These are phyloP conservation scores for Trichoderma brevicompactum DNA, from an alignment of 2,329 filamentous ascomycete species.

Conservation along the genomic window DNA sequence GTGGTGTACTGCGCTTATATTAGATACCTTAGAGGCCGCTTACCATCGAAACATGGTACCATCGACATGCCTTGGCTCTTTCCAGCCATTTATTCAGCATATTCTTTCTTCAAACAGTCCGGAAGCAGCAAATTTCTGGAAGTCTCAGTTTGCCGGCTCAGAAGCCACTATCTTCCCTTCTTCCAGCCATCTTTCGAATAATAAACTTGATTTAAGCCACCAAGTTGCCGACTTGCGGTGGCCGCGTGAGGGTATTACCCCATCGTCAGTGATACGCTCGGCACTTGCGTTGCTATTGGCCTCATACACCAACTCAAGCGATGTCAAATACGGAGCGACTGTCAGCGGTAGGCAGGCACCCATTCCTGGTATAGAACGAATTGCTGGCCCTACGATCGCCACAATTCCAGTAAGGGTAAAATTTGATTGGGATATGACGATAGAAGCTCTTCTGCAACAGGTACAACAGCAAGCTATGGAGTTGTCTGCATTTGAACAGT, in stretches of 20 bases:
- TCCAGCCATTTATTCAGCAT: conserved; percentile 23
- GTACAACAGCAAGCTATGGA: conserved; percentile 36
- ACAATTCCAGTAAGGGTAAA: conserved; percentile 30
- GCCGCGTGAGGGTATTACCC: not conserved
- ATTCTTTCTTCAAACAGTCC: not conserved
- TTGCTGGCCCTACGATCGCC: conserved; percentile 18
- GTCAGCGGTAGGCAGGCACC: conserved; percentile 32
- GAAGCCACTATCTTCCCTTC: conserved; percentile 21
- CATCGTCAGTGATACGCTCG: conserved; percentile 29
- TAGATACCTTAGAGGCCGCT: not conserved
- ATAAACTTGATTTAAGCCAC: conserved; percentile 7
- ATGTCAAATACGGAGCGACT: conserved; percentile 37
- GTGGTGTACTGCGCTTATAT: not conserved
- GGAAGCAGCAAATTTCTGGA: conserved; percentile 15
- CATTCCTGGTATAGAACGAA: conserved; percentile 10
- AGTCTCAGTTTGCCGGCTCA: conserved; percentile 6
- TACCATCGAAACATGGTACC: not conserved
- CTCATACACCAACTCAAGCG: conserved; percentile 41
- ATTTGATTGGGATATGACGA: conserved; percentile 23
- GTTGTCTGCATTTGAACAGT: conserved; percentile 37
- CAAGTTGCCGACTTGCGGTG: not conserved
- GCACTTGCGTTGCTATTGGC: conserved; percentile 42
- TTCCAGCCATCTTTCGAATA: not conserved
- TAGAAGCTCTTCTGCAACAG: conserved; percentile 22
- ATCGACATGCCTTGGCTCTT: not conserved